Base-by-base conservation (phyloP, 169 alveolate species). In the Cystoisospora suis region DNA sequence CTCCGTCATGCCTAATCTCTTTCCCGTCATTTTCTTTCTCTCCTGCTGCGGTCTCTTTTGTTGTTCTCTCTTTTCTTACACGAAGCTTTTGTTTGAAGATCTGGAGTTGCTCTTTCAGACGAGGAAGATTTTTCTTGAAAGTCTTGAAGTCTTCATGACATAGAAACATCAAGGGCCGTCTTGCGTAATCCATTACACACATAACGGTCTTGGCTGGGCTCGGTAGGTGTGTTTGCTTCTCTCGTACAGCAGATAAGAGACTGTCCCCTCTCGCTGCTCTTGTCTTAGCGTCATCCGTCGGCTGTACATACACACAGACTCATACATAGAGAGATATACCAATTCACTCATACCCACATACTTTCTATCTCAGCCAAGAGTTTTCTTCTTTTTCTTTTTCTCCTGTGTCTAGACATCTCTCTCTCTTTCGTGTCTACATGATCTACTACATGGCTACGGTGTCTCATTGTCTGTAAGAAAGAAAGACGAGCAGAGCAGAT, bases 111-210 rank as follows among this genome's bases (percentile, higher is more conserved):
- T 65, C 69, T 56, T 49, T 49, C 45, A 69, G 27, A 20, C 27
- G 69, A 44, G 46, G 86, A 9, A 65, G 44, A 38, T 86, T 20
- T 49, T 45, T 44, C 42, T 65, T 44, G 81, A 95, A 38, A 4
- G 94, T 93, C 32, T 53, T 81, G 75, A 95, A 93, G 88, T 95
- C 96, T 86, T 95, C 96, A 12, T 81, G 20, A 15, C 92, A 42
- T 17, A 95, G 92, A 88, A 87, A 95, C 96, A 95, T 94, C 69
- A 95, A 90, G 6, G 96, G 96, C 86, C 94, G 90, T 49, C 95
- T 77, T 34, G 93, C 92, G 46, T 83, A 87, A 53, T 95, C 95
- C 27, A 95, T 88, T 42, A 95, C 95, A 83, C 96, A 95, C 61
- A 95, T 90, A 32, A 95, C 90, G 1, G 96, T 72, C 32, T 53